phyloP scores from a whole-genome alignment of 2,329 filamentous ascomycete genomes.

The Thielaviopsis musarum region DNA sequence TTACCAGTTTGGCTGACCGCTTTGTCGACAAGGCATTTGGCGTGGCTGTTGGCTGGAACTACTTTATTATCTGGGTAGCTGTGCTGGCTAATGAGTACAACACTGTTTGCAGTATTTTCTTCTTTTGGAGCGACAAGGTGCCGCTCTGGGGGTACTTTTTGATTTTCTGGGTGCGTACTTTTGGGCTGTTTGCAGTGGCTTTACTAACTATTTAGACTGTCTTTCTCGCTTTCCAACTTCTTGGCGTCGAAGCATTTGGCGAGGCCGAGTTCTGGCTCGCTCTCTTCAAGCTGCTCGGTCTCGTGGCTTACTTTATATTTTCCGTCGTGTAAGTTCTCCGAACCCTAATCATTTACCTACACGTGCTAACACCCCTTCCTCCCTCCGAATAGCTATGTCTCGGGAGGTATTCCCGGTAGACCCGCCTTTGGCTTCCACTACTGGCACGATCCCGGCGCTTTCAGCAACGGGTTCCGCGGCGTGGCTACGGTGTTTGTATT shows the following conservation, averaged over 20 bases:
- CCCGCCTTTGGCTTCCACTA: constrained; percentile 48
- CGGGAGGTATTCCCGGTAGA: constrained; percentile 47
- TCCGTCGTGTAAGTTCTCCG: constrained; percentile 36
- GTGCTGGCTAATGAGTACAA: constrained; percentile 54
- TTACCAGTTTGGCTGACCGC: constrained; percentile 52
- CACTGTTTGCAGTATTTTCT: constrained; percentile 46
- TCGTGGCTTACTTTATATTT: constrained; percentile 58
- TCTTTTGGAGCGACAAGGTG: constrained; percentile 45
- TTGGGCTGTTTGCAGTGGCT: not conserved
- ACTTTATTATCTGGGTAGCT: constrained; percentile 50
- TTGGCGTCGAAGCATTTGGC: constrained; percentile 59
- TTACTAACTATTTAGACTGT: constrained; percentile 21
- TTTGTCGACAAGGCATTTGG: constrained; percentile 56
- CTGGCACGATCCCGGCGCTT: constrained; percentile 55
- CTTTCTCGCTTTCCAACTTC: constrained; percentile 50
- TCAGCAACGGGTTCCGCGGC: constrained; percentile 49
- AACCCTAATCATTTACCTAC: not conserved
- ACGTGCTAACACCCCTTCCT: not conserved
- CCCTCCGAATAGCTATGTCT: constrained; percentile 32
- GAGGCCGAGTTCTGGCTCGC: constrained; percentile 71
- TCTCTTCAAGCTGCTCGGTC: constrained; percentile 50
- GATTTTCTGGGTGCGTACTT: constrained; percentile 47
- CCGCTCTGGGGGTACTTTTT: constrained; percentile 54
- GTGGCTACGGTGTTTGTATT: constrained; percentile 51
- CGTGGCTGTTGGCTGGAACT: constrained; percentile 55